Conservation (phyloP, 2,329 filamentous ascomycete genomes). For the Colletotrichum theobromicola region DNA sequence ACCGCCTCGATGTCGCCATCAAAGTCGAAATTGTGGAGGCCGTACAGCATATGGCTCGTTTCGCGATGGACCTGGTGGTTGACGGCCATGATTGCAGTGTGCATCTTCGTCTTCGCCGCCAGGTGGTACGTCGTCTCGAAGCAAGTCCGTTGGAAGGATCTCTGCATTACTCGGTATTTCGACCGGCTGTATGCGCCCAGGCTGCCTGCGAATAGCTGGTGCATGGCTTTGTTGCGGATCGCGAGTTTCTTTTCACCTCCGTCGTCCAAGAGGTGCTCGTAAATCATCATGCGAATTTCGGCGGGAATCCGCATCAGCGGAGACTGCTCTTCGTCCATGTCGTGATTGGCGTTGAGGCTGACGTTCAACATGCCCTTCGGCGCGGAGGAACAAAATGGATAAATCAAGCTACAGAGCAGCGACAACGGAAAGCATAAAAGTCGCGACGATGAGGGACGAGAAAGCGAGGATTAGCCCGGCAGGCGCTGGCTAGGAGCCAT, state of each 20-base stretch:
- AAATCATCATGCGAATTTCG: slow-evolving; percentile 50
- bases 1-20: slow-evolving; percentile 64
- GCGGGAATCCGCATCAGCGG: slow-evolving; percentile 37
- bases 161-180: slow-evolving; percentile 47
- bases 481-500: background rate
- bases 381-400: background rate
- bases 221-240: slow-evolving; percentile 42
- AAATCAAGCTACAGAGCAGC: background rate
- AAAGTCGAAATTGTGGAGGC: slow-evolving; percentile 62
- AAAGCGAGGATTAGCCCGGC: background rate
- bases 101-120: slow-evolving; percentile 43
- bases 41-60: slow-evolving; percentile 61
- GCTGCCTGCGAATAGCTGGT: slow-evolving; percentile 9
- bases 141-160: slow-evolving; percentile 43
- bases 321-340: slow-evolving; percentile 17
- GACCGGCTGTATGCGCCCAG: slow-evolving; percentile 29
- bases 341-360: background rate
- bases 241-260: slow-evolving; percentile 40
- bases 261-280: slow-evolving; percentile 48
- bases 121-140: slow-evolving; percentile 61
- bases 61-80: slow-evolving; percentile 58
- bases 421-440: background rate
- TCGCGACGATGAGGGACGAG: background rate
- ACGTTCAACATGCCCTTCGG: background rate
- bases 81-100: slow-evolving; percentile 50